A percentile compares a stretch with the other conserved stretches of the same genome.
Evolutionary conservation across 2,329 filamentous ascomycete genomes (phyloP).

Genomic region (Ophiostoma tasmaniense): DNA sequence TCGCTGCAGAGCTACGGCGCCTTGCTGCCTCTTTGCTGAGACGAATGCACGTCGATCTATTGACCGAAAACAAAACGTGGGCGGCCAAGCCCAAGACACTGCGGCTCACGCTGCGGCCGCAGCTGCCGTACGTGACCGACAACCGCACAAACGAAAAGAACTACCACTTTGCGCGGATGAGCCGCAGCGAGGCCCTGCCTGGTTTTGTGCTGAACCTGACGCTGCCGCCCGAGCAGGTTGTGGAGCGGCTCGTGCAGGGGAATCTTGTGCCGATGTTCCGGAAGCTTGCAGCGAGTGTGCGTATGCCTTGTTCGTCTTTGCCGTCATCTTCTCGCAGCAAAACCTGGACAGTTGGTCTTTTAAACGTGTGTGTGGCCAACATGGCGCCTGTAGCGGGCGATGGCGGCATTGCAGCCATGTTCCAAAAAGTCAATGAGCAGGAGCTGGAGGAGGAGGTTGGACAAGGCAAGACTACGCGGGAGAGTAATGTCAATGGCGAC

Average conservation of each 20-base stretch:
- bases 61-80: background rate
- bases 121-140: conserved; percentile 7
- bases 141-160: background rate
- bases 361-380: conserved; percentile 84
- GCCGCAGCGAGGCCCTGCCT: conserved; percentile 55
- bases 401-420: conserved; percentile 81
- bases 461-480: conserved; percentile 1
- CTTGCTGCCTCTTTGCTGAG: conserved; percentile 63
- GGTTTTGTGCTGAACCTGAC: conserved; percentile 60
- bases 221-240: conserved; percentile 12
- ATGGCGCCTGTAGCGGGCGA: conserved; percentile 56
- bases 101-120: conserved; percentile 66
- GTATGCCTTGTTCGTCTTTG: conserved; percentile 15
- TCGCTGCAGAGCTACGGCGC: conserved; percentile 59
- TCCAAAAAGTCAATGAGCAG: conserved; percentile 43
- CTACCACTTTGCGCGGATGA: conserved; percentile 61
- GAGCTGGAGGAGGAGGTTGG: background rate
- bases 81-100: conserved; percentile 70
- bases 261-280: conserved; percentile 22
- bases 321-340: background rate
- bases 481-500: conserved; percentile 1
- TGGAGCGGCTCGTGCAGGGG: conserved; percentile 23
- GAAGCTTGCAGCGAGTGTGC: conserved; percentile 19
- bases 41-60: conserved; percentile 70
- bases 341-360: conserved; percentile 66